Conservation (phyloP, 108 stramenopile species). For the Epithemia pelagica region DNA sequence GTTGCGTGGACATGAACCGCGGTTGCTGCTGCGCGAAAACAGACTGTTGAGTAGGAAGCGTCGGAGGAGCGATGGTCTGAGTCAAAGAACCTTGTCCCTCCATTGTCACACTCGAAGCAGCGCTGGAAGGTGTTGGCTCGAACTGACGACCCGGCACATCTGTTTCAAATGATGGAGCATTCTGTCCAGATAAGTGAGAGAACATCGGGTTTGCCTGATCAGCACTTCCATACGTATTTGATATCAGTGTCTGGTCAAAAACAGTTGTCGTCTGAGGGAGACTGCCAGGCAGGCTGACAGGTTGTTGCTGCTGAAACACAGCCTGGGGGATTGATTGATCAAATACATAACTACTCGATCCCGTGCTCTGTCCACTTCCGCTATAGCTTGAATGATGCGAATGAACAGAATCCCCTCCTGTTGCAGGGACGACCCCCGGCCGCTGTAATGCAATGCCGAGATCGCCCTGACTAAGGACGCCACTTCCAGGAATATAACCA, state of each 20-base stretch:
- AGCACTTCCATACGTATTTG: background rate
- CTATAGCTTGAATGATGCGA: background rate
- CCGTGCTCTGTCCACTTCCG: background rate
- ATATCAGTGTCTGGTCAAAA: background rate
- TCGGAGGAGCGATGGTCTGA: background rate
- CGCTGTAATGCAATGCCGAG: conserved; percentile 71
- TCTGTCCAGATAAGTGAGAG: background rate
- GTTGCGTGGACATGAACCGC: background rate
- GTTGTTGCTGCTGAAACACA: background rate
- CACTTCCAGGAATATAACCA: conserved; percentile 27
- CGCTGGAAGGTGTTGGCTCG: background rate
- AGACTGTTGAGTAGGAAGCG: background rate
- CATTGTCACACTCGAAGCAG: background rate
- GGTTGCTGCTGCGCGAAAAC: background rate
- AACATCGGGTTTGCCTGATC: background rate
- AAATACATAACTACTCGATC: background rate
- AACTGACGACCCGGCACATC: background rate
- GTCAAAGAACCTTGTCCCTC: background rate
- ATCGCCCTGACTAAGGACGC: conserved; percentile 37
- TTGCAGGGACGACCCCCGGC: conserved; percentile 69
- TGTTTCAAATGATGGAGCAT: background rate
- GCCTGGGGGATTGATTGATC: background rate
- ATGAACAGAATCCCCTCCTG: conserved; percentile 4
- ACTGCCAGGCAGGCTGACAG: background rate
- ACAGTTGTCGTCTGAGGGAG: background rate